phyloP scores from a whole-genome alignment of 208 protist species.

The Polymyxa betae region DNA sequence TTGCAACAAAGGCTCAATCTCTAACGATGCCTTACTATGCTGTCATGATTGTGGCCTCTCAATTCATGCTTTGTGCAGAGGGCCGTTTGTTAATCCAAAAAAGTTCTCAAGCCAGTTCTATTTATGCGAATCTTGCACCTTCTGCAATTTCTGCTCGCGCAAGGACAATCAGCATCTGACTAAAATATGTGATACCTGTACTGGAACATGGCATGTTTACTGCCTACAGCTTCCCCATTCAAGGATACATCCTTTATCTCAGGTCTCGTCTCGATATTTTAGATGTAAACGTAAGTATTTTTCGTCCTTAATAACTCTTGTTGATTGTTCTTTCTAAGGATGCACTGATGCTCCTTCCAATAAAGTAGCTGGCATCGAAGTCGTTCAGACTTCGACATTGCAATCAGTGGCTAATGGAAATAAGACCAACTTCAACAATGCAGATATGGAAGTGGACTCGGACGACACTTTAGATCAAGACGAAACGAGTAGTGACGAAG shows the following conservation, averaged over 20 bases:
- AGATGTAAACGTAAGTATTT: slow-evolving; percentile 4
- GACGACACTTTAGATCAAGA: too few species aligned
- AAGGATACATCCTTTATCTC: not conserved
- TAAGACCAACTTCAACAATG: too few species aligned
- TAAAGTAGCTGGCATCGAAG: too few species aligned
- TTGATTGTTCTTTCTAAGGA: too few species aligned
- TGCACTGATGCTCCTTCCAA: too few species aligned
- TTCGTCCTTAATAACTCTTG: too few species aligned
- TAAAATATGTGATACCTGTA: not conserved
- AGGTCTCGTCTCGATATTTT: not conserved
- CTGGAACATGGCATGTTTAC: not conserved
- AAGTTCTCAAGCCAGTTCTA: not conserved
- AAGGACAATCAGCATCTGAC: not conserved
- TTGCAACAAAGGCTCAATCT: not conserved
- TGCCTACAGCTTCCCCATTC: not conserved
- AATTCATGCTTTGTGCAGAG: not conserved
- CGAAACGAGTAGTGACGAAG: too few species aligned
- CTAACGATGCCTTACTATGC: not conserved
- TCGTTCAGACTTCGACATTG: too few species aligned
- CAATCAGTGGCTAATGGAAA: too few species aligned
- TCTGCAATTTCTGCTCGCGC: not conserved
- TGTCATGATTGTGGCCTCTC: not conserved
- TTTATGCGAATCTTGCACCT: not conserved
- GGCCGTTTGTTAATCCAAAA: not conserved
- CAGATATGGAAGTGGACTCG: too few species aligned